A percentile compares a stretch with the other conserved stretches of the same genome.
Conservation (phyloP, 2,329 filamentous ascomycete species). For the Aspergillus amoenus region DNA sequence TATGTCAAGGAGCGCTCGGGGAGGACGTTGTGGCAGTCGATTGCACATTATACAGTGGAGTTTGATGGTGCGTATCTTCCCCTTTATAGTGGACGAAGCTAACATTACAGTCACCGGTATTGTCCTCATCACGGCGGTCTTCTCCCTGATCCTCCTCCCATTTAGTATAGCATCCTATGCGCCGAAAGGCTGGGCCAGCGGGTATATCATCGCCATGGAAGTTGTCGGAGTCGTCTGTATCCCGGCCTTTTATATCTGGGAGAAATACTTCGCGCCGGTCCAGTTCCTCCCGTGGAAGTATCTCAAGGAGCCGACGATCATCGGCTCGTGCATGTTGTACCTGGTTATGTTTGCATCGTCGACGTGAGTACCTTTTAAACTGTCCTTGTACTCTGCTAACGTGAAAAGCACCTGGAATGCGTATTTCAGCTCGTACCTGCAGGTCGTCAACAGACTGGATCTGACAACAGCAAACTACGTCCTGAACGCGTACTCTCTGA, state of each 20-base stretch:
- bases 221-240: conserved; percentile 17
- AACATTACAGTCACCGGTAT: conserved; percentile 23
- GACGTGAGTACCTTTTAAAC: conserved; percentile 5
- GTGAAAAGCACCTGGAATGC: conserved; percentile 5
- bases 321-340: conserved; percentile 17
- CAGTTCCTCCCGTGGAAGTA: conserved; percentile 25
- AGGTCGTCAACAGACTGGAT: conserved; percentile 23
- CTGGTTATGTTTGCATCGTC: conserved; percentile 7
- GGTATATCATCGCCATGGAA: conserved; percentile 23
- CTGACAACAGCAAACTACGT: conserved; percentile 25
- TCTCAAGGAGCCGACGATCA: conserved; percentile 22
- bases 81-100: no score
- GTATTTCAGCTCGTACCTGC: conserved; percentile 27
- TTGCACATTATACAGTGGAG: no score
- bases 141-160: conserved; percentile 30
- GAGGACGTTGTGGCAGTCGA: conserved; percentile 11
- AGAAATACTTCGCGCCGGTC: conserved; percentile 20
- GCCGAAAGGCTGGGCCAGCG: conserved; percentile 4
- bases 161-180: conserved; percentile 26
- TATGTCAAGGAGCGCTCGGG: background rate
- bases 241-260: conserved; percentile 22
- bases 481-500: conserved; percentile 18
- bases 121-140: conserved; percentile 28
- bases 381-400: background rate
- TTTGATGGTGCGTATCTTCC: no score